A percentile compares a stretch with the other conserved stretches of the same genome.
Evolutionary conservation across 148 eudicot species (phyloP).

Genomic region (Camellia granthamiana): DNA sequence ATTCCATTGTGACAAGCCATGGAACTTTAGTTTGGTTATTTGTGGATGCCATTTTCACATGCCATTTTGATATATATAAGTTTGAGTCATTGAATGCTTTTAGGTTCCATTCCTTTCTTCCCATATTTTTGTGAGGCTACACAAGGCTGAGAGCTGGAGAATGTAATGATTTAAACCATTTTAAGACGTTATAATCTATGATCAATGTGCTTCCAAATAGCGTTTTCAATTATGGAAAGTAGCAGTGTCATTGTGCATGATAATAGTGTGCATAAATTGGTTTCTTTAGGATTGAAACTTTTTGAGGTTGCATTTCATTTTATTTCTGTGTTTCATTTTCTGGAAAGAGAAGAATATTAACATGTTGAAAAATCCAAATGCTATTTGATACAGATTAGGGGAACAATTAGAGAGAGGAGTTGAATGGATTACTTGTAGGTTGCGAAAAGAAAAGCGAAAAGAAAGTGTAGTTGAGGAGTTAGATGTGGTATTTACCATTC

Average conservation of each 20-base stretch:
- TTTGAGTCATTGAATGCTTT: not conserved
- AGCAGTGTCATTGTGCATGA: not conserved
- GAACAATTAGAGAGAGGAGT: not conserved
- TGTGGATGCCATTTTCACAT: too few species aligned
- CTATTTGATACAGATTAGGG: not conserved
- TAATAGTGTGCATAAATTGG: not conserved
- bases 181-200: not conserved
- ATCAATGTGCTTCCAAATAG: not conserved
- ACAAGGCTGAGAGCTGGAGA: not conserved
- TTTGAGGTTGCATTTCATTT: not conserved
- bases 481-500: not conserved
- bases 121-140: not conserved
- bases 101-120: not conserved
- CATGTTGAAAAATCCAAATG: not conserved
- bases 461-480: not conserved
- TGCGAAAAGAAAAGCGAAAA: not conserved
- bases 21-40: too few species aligned
- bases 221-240: not conserved
- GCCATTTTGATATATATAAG: too few species aligned
- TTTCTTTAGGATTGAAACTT: not conserved
- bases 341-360: not conserved
- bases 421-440: conserved; percentile 1
- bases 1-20: too few species aligned
- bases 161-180: not conserved
- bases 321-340: not conserved